Conservation (phyloP, 2,329 filamentous ascomycete genomes). For the Knoxdaviesia capensis region DNA sequence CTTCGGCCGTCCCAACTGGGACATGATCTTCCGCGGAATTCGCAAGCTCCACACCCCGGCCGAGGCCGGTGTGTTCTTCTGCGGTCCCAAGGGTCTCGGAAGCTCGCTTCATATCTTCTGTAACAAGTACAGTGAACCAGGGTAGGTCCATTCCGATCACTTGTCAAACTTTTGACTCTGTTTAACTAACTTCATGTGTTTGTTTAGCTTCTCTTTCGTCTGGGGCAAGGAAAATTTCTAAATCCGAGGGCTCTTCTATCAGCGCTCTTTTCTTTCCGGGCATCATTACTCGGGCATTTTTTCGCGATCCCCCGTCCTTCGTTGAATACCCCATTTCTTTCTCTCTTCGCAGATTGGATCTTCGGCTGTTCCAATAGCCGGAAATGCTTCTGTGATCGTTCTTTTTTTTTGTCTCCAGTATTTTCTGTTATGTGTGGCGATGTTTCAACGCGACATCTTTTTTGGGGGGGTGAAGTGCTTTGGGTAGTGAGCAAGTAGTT, state of each 20-base stretch:
- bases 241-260: slow-evolving; percentile 3
- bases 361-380: too few relatives aligned
- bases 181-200: slow-evolving; percentile 6
- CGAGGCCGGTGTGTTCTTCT: slow-evolving; percentile 68
- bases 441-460: too few relatives aligned
- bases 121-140: slow-evolving; percentile 73
- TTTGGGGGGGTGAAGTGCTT: too few relatives aligned
- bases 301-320: too few relatives aligned
- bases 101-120: slow-evolving; percentile 64
- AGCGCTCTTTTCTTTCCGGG: neutral
- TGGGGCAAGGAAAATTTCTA: slow-evolving; percentile 55
- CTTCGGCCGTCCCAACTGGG: slow-evolving; percentile 76
- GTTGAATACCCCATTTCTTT: too few relatives aligned
- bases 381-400: too few relatives aligned
- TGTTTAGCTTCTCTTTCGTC: slow-evolving; percentile 37
- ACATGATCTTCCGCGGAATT: slow-evolving; percentile 73
- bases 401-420: too few relatives aligned
- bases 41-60: slow-evolving; percentile 56
- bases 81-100: slow-evolving; percentile 61
- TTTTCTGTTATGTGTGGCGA: too few relatives aligned
- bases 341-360: too few relatives aligned
- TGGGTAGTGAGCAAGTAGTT: too few relatives aligned
- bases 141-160: slow-evolving; percentile 27
- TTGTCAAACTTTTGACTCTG: slow-evolving; percentile 5
- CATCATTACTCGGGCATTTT: too few relatives aligned